Conservation (phyloP, 192 early-diverging fungal species). For the Coemansia sp. region DNA sequence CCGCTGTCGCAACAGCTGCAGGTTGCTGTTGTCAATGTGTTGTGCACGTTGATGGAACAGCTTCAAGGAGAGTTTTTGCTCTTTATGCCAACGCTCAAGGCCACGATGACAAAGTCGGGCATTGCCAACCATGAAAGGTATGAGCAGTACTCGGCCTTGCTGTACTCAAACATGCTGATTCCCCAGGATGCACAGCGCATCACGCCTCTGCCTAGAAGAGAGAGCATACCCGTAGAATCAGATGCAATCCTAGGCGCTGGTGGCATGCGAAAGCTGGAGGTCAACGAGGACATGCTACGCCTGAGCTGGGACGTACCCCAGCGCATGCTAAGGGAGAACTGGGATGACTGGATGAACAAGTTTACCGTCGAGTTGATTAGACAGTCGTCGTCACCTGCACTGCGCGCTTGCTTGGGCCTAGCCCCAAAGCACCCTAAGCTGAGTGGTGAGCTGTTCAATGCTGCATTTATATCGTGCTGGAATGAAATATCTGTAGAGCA, state of each 20-base stretch:
- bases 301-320: constrained; percentile 71
- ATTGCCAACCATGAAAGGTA: constrained; percentile 69
- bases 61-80: constrained; percentile 83
- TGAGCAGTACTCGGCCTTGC: constrained; percentile 71
- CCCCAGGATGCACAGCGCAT: constrained; percentile 15
- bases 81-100: constrained; percentile 87
- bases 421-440: constrained; percentile 78
- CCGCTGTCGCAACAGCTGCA: constrained; percentile 55
- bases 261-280: constrained; percentile 14
- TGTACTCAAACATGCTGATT: constrained; percentile 72
- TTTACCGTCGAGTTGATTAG: constrained; percentile 89
- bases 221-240: not conserved
- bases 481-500: constrained; percentile 84
- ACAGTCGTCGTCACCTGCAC: constrained; percentile 94
- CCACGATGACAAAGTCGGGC: constrained; percentile 66
- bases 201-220: not conserved
- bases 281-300: constrained; percentile 65
- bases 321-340: constrained; percentile 70
- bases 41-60: constrained; percentile 81
- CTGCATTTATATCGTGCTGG: constrained; percentile 97
- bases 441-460: constrained; percentile 91
- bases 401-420: constrained; percentile 85
- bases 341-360: constrained; percentile 91
- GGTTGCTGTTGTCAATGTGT: constrained; percentile 71
- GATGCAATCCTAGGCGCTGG: not conserved